phyloP scores from a whole-genome alignment of 2,329 filamentous ascomycete genomes.

The Trichoderma guizhouense region DNA sequence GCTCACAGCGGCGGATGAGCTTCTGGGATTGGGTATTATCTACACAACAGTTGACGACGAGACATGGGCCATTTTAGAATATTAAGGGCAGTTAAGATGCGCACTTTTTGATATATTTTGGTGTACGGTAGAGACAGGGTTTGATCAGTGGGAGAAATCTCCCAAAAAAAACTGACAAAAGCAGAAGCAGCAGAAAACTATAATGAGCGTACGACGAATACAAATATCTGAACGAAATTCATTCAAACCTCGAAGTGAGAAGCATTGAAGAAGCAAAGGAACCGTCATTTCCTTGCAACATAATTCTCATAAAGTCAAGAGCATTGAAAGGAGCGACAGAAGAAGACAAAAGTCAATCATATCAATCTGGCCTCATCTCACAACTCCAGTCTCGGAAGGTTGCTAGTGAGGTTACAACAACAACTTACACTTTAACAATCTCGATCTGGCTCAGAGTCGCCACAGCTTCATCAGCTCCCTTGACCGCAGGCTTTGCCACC shows the following conservation, averaged over 20 bases:
- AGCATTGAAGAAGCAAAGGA: background rate
- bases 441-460: constrained; percentile 17
- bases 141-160: background rate
- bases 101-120: background rate
- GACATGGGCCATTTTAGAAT: constrained; percentile 82
- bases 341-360: background rate
- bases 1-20: constrained; percentile 73
- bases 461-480: constrained; percentile 27
- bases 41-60: constrained; percentile 91
- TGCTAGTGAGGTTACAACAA: background rate
- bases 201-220: constrained; percentile 1
- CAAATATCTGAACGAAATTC: background rate
- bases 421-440: constrained; percentile 9
- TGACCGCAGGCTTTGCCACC: constrained; percentile 27
- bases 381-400: background rate
- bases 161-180: background rate
- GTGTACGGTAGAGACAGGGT: constrained; percentile 14
- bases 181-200: background rate
- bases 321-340: background rate
- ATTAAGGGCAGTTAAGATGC: background rate
- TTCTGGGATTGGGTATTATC: constrained; percentile 69
- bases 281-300: background rate
- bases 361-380: background rate
- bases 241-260: background rate
- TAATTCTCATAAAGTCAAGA: background rate